A percentile compares a stretch with the other conserved stretches of the same genome.
phyloP scores from a whole-genome alignment of 2,329 filamentous ascomycete species.

The Tympanopsis confertula region DNA sequence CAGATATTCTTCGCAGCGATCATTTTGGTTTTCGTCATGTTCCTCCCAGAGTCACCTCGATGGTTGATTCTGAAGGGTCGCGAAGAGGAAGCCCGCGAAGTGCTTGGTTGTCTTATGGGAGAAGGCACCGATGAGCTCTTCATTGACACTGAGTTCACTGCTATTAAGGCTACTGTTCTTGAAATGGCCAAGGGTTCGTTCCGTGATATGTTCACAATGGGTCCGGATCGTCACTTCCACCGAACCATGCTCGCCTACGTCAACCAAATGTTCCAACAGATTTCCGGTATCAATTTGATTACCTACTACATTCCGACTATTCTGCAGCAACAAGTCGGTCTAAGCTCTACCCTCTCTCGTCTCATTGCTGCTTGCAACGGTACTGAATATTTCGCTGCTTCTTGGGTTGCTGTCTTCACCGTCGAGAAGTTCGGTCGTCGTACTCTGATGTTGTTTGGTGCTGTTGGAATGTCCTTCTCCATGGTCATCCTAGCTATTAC shows the following conservation, averaged over 20 bases:
- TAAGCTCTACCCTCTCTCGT: slow-evolving; percentile 40
- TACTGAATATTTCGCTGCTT: slow-evolving; percentile 37
- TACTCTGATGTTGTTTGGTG: slow-evolving; percentile 61
- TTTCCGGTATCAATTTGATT: slow-evolving; percentile 27
- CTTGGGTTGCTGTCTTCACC: slow-evolving; percentile 47
- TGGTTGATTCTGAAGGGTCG: slow-evolving; percentile 29
- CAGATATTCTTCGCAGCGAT: slow-evolving; percentile 46
- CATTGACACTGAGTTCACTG: slow-evolving; percentile 38
- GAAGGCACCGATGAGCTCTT: slow-evolving; percentile 32
- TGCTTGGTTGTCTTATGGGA: slow-evolving; percentile 28
- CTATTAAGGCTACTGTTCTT: slow-evolving; percentile 52
- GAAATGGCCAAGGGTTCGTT: slow-evolving; percentile 28
- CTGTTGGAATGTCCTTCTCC: slow-evolving; percentile 46
- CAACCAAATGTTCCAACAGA: slow-evolving; percentile 39
- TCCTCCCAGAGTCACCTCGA: slow-evolving; percentile 29
- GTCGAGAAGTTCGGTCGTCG: slow-evolving; percentile 58
- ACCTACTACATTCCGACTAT: slow-evolving; percentile 36
- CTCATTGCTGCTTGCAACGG: slow-evolving; percentile 42
- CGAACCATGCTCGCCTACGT: slow-evolving; percentile 36
- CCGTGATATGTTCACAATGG: slow-evolving; percentile 33
- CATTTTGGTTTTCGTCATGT: slow-evolving; percentile 35
- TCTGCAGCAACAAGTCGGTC: slow-evolving; percentile 31
- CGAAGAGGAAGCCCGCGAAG: slow-evolving; percentile 27
- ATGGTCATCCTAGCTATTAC: slow-evolving; percentile 47
- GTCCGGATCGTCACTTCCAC: slow-evolving; percentile 39